A percentile compares a stretch with the other conserved stretches of the same genome.
Evolutionary conservation across 1,139 yeast species (phyloP).

Genomic region (Protomyces arabidopsidicola): DNA sequence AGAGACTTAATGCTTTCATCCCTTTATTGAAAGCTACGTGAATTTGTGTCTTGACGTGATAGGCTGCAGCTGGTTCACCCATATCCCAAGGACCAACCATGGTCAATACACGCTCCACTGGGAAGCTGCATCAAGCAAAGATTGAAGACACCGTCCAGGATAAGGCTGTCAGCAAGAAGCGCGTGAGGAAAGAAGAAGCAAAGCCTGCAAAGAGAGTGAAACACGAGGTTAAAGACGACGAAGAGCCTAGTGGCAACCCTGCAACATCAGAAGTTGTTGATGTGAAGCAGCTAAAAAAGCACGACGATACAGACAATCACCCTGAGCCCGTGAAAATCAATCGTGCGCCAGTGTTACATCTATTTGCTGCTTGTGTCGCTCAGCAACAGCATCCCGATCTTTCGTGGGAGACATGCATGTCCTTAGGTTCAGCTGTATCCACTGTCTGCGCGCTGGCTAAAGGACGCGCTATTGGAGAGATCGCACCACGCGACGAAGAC

Average conservation of each 20-base stretch:
- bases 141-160: not conserved
- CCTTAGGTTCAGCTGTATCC: constrained; percentile 15
- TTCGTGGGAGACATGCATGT: constrained; percentile 10
- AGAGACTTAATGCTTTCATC: no score
- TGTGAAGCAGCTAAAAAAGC: constrained; percentile 7
- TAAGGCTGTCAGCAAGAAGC: not conserved
- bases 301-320: constrained; percentile 3
- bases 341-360: constrained; percentile 17
- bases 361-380: constrained; percentile 19
- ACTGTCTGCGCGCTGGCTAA: constrained; percentile 18
- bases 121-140: not conserved
- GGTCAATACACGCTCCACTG: not conserved
- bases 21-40: no score
- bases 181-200: not conserved
- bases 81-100: not conserved
- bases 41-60: no score
- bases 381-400: constrained; percentile 6
- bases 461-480: constrained; percentile 20
- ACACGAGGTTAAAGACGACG: not conserved
- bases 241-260: not conserved
- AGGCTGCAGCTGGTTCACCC: no score
- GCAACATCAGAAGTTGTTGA: not conserved
- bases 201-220: not conserved
- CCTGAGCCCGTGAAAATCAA: constrained; percentile 17
- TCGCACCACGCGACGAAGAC: constrained; percentile 6